Conservation (phyloP, 768 basidiomycete species). For the Omphalotus guepiniiformis region DNA sequence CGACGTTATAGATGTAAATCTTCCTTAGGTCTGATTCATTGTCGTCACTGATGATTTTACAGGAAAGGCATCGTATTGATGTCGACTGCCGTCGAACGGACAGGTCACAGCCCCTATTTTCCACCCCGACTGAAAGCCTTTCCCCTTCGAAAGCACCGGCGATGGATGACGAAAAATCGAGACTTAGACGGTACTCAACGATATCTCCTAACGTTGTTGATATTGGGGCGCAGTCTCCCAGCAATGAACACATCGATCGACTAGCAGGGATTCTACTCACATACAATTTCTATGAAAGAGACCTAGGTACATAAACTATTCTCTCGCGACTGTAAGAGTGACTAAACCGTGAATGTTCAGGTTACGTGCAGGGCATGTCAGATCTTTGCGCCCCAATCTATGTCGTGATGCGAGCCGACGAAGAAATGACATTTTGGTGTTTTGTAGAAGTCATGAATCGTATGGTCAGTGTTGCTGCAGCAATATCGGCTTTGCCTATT, state of each 20-base stretch:
- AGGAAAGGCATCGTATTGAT: constrained; percentile 92
- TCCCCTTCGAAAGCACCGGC: constrained; percentile 23
- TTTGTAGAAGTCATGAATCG: constrained; percentile 93
- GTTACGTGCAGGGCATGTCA: constrained; percentile 99
- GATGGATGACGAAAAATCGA: constrained; percentile 51
- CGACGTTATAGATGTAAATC: constrained; percentile 74
- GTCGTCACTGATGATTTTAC: constrained; percentile 5
- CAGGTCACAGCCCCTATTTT: constrained; percentile 87
- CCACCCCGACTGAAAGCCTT: constrained; percentile 29
- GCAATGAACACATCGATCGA: constrained; percentile 90
- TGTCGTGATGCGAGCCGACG: constrained; percentile 84
- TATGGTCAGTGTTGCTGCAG: constrained; percentile 58
- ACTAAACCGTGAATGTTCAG: constrained; percentile 32
- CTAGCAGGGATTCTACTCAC: constrained; percentile 83
- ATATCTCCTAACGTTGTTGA: constrained; percentile 71
- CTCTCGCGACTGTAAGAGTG: constrained; percentile 8
- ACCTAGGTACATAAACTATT: constrained; percentile 58
- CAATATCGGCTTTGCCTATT: constrained; percentile 1
- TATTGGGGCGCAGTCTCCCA: constrained; percentile 83
- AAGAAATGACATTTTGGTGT: constrained; percentile 93
- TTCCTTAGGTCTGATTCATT: constrained; percentile 8
- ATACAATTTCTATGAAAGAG: constrained; percentile 86
- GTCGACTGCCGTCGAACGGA: constrained; percentile 98
- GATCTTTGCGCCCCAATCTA: constrained; percentile 94
- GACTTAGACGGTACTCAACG: constrained; percentile 55